A percentile compares a stretch with the other conserved stretches of the same genome.
phyloP scores from a whole-genome alignment of 305 asterid genomes.

The Fraxinus sp. region DNA sequence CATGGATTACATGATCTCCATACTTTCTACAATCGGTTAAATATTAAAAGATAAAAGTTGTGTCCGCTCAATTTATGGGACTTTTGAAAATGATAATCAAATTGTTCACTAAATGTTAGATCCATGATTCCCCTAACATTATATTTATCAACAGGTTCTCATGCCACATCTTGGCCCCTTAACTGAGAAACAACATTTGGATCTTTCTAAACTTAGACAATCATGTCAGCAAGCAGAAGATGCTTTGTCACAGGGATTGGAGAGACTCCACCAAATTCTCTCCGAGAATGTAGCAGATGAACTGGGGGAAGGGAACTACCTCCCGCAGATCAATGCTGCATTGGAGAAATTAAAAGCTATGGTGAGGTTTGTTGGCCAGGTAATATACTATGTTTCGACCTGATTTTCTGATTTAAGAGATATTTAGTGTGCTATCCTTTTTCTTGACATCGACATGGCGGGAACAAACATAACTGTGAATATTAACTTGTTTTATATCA shows the following conservation, averaged over 20 bases:
- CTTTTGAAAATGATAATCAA: neutral
- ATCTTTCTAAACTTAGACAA: conserved; percentile 49
- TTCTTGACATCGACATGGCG: neutral
- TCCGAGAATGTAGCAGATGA: conserved; percentile 50
- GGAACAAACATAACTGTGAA: neutral
- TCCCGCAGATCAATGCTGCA: conserved; percentile 62
- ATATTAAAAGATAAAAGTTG: neutral
- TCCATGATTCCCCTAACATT: neutral
- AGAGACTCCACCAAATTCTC: conserved; percentile 58
- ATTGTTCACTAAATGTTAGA: neutral
- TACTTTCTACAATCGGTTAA: neutral
- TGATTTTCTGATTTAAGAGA: neutral
- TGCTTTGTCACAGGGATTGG: conserved; percentile 87
- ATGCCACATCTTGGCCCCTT: conserved; percentile 56
- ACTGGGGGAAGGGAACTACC: conserved; percentile 54
- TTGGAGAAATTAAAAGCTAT: conserved; percentile 63
- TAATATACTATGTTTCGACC: conserved; percentile 22
- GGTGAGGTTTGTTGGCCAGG: conserved; percentile 77
- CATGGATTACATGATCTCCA: neutral
- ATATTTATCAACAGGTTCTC: conserved; percentile 49
- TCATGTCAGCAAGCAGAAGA: conserved; percentile 95
- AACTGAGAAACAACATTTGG: conserved; percentile 49
- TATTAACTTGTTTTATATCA: neutral
- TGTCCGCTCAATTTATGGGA: neutral
- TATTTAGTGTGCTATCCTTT: neutral